Conservation (phyloP, 2,329 filamentous ascomycete species). For the Penicillium crustosum region DNA sequence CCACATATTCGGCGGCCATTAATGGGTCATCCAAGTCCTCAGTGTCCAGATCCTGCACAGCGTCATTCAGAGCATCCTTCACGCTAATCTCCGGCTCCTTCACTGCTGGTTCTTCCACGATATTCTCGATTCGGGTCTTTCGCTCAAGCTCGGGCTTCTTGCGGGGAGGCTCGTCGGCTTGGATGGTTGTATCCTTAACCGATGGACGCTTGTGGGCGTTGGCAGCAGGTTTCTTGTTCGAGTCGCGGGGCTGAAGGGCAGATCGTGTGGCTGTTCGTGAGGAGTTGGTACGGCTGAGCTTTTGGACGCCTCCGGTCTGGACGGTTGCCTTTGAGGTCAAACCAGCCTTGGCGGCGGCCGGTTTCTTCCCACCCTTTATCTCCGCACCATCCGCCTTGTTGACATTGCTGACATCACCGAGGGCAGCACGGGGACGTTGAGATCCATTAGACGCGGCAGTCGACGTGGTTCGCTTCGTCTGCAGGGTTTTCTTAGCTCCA, state of each 20-base stretch:
- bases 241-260: slow-evolving; percentile 65
- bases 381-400: slow-evolving; percentile 65
- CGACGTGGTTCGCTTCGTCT: slow-evolving; percentile 66
- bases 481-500: slow-evolving; percentile 64
- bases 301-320: slow-evolving; percentile 79
- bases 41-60: slow-evolving; percentile 65
- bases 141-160: slow-evolving; percentile 65
- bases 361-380: slow-evolving; percentile 71
- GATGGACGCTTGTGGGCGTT: slow-evolving; percentile 60
- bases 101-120: slow-evolving; percentile 12
- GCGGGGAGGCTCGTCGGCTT: slow-evolving; percentile 63
- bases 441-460: slow-evolving; percentile 50
- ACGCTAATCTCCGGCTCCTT: slow-evolving; percentile 25
- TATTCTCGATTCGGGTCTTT: slow-evolving; percentile 25
- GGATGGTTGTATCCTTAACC: slow-evolving; percentile 58
- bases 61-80: slow-evolving; percentile 42
- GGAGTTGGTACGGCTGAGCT: slow-evolving; percentile 60
- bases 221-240: slow-evolving; percentile 63
- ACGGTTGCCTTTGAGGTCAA: slow-evolving; percentile 74
- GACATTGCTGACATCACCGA: slow-evolving; percentile 95
- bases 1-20: slow-evolving; percentile 97
- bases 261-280: slow-evolving; percentile 51
- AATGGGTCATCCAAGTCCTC: slow-evolving; percentile 92
- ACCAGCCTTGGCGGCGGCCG: slow-evolving; percentile 60
- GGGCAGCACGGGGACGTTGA: slow-evolving; percentile 73